Evolutionary conservation across 306 rosid genomes (phyloP), one percentile per base, ranked within the genome.

Genomic region (Corylus americana): DNA sequence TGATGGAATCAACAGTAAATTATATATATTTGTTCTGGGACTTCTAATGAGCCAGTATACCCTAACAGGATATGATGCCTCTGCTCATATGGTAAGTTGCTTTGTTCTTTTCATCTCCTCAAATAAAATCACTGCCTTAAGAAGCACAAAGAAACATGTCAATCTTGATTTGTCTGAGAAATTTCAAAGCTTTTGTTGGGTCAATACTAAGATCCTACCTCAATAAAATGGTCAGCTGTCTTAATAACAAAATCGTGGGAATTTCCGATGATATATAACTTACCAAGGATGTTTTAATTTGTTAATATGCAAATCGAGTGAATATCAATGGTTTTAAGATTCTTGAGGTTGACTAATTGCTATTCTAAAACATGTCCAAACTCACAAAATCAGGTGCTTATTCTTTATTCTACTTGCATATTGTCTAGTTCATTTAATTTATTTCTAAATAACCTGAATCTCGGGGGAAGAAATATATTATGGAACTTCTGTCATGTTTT

Each of bases 21-120:
- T 83, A 16, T 93, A 95, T 89, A 95, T 91, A 79, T 95, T 95
- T 87, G 83, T 95, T 77, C 68, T 92, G 88, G 98, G 98, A 77
- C 96, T 92, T 78, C 85, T 92, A 14, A 92, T 95, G 98, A 91
- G 98, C 84, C 98, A 95, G 77, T 95, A 90, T 82, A 95, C 98
- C 78, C 80, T 95, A 37, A 87, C 90, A 17, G 98, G 98, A 14
- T 95, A 84, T 79, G 98, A 95, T 87, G 97, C 98, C 58, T 95
- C 98, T 55, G 98, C 98, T 85, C 96, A 95, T 86, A 92, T 95
- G 98, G 98, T 88, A 81, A 78, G 87, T 80, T 71, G 50, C 75
- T 22, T 49, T 35, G 68, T 31, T 16, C 55, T 64, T 74, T 70
- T 12, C 51, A 71, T 66, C 50, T n/a, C 80, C 70, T 71, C 50